Base-by-base conservation (phyloP, 2,329 filamentous ascomycete genomes). In the Ceratocystis destructans region DNA sequence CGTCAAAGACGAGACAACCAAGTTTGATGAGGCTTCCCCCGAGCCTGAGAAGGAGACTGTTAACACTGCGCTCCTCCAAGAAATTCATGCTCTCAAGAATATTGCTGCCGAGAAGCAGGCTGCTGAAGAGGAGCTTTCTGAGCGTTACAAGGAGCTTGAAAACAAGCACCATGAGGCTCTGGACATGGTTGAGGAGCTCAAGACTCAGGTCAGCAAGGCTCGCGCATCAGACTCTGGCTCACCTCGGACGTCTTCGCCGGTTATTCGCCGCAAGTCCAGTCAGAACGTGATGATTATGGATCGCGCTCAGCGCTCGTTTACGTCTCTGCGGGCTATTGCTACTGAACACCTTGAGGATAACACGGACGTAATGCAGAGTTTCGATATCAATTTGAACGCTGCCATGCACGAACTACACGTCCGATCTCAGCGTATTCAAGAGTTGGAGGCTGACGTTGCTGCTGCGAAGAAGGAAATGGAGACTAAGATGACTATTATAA, bases 401-500 rank as follows among this genome's bases (percentile, higher is more conserved):
- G 90, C 93, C 67, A 93, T 96, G 86, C 89, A 94, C 71, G 94
- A 99, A 74, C 80, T 99, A 44, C 88, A 96, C 70, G 82, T 82
- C 8, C 86, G 92, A 53, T 92, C 92, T 48, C 92, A 97, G 74
- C 86, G 92, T 33, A 92, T 96, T 64, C 89, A 95, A 72, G 87
- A 92, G 71, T 80, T 99, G 15, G 94, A 99, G 75, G 85, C 86
- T 5, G 93, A 96, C 71, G 83, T 96, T 66, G 80, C 86, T 31
- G 86, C 85, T 3, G 84, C 91, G 25, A 94, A 90, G 79, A 96
- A 91, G 78, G 94, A 99, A 75, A 96, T 97, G 87, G 94, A 99
- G 73, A 87, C 84, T 69, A 99, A 99, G 82, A 91, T 93, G 80
- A 89, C 90, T 37, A 92, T 99, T 73, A 97, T 99, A 71, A 90